Base-by-base conservation (phyloP, 2,329 filamentous ascomycete genomes). In the Helotiales sp. region DNA sequence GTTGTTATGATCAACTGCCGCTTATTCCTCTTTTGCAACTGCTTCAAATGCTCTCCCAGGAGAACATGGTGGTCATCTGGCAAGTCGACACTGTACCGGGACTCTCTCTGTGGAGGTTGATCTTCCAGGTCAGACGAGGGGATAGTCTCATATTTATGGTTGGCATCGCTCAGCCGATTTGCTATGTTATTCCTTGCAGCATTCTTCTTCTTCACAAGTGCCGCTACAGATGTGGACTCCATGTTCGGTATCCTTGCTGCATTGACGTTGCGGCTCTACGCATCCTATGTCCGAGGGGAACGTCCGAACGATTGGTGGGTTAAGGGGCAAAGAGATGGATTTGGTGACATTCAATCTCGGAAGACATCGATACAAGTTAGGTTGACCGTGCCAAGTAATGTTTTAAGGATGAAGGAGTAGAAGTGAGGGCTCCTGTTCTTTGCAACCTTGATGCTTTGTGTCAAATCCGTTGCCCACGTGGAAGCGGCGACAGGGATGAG, bases 81-180 rank as follows among this genome's bases (percentile, higher is more conserved):
- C 22, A 48, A 27, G 25, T 60, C 50, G 25, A 36, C 33, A 38
- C 42, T 52, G 36, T 52, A 51, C 25, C 54, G 54, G n/a, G 17
- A 25, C 6, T 60, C 46, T 36, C 53, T 40, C 8, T n/a, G 27
- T 15, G 29, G 40, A 17, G 15, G 42, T 15, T 24, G 51, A 24
- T 27, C 40, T 36, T 54, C n/a, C n/a, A n/a, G n/a, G n/a, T n/a
- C 51, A 17, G 19, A 31, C 7, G 55, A 52, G 7, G 62, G 38
- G 9, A 69, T 25, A 38, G 63, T 34, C 13, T 63, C 62, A 60
- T 69, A 67, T 53, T 63, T 67, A 63, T 64, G 54, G 44, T 29
- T 24, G 19, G 25, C 33, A n/a, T n/a, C n/a, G n/a, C n/a, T n/a
- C n/a, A n/a, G 15, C 30, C 9, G 34, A 31, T 42, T 34, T n/a